Percentiles rank a stretch among this genome's conserved stretches.
Evolutionary conservation across 768 basidiomycete species (phyloP).

Genomic region (Boletus edulis): DNA sequence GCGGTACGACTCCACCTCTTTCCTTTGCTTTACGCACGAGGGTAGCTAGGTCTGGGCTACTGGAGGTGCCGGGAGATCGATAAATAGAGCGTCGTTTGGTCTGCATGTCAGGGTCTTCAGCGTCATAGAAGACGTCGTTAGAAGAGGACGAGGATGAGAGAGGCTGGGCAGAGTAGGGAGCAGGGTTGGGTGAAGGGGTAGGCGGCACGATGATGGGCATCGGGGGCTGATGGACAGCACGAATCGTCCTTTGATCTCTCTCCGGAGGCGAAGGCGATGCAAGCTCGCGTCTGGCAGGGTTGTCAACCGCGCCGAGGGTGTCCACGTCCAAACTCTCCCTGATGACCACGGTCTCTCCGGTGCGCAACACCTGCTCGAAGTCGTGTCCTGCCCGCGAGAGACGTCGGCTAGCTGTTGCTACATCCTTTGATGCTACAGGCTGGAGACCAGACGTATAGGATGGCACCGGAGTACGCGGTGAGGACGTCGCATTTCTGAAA

Average conservation of each 20-base stretch:
- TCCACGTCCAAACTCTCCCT: slow-evolving; percentile 72
- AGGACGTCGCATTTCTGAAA: slow-evolving; percentile 51
- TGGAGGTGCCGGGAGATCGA: slow-evolving; percentile 83
- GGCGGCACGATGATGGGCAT: slow-evolving; percentile 67
- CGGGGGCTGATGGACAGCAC: slow-evolving; percentile 42
- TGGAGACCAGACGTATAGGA: slow-evolving; percentile 52
- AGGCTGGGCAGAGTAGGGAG: slow-evolving; percentile 32
- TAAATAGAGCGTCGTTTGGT: slow-evolving; percentile 84
- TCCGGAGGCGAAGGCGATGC: slow-evolving; percentile 45
- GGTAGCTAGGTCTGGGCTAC: slow-evolving; percentile 89
- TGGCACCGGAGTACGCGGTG: slow-evolving; percentile 43
- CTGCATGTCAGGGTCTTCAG: slow-evolving; percentile 64
- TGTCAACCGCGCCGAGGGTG: slow-evolving; percentile 56
- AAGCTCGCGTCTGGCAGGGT: slow-evolving; percentile 37
- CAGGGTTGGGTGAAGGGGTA: slow-evolving; percentile 53
- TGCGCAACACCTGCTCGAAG: slow-evolving; percentile 74
- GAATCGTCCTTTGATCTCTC: slow-evolving; percentile 36
- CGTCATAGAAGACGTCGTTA: slow-evolving; percentile 61
- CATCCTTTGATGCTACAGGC: slow-evolving; percentile 56
- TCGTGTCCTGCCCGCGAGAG: slow-evolving; percentile 74
- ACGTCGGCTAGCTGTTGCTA: slow-evolving; percentile 44
- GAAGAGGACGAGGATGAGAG: slow-evolving; percentile 49
- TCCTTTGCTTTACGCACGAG: slow-evolving; percentile 82
- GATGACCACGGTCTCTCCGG: slow-evolving; percentile 64
- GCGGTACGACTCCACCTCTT: slow-evolving; percentile 44